Base-by-base conservation (phyloP, 805 yeast species). In the Monosporozyma yasuniensis region DNA sequence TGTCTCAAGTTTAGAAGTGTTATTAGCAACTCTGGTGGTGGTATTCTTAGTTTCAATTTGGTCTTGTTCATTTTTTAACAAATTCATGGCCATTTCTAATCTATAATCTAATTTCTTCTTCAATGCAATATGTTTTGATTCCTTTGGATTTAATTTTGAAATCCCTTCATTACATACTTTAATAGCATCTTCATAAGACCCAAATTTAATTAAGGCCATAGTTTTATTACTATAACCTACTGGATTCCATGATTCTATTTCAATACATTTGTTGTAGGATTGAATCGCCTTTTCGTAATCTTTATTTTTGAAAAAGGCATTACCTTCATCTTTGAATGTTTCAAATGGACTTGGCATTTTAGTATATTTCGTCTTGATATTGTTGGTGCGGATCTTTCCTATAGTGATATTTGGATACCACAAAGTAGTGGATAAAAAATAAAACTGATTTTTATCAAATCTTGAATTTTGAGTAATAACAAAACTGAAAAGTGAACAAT, bases 201-300 rank as follows among this genome's bases (percentile, higher is more conserved):
- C 57, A 3, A 80, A 60, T 50, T 80, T 79, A 39, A 83, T 60
- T 53, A 76, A 72, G n/a, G 87, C 72, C 70, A 80, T 79, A 0
- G 93, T 84, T 42, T 84, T 66, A 59, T 85, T 85, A n/a, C 90
- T 76, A 59, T 73, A 80, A 1, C 80, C 67, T 0, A 82, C 73
- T 0, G 89, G 74, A 52, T 79, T 77, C 0, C 55, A 35, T 0
- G 80, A 74, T 46, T 77, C 77, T 16, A 71, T 30, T 8, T 65
- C 65, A 35, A 82, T 70, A 3, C 90, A 88, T 46, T 76, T 74
- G 10, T 77, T 62, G 61, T 85, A 85, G 0, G 72, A 63, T 22
- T 70, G 60, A 1, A 77, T 75, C 0, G 93, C 88, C 27, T 69
- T 69, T 4, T 55, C 55, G 59, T 63, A 84, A 44, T 80, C 67